Conservation (phyloP, 148 eudicot genomes). For the Arctostaphylos glauca region DNA sequence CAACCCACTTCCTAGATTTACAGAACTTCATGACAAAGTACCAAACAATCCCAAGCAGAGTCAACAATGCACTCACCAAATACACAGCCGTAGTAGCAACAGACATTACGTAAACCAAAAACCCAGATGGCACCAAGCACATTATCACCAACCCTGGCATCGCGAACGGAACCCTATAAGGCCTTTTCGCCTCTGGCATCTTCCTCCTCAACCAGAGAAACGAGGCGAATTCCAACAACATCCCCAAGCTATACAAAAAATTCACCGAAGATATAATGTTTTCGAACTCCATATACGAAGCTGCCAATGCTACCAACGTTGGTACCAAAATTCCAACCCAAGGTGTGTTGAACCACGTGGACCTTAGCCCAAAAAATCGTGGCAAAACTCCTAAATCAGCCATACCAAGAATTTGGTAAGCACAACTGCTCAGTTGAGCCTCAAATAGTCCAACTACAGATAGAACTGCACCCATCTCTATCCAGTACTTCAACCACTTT, state of each 20-base stretch:
- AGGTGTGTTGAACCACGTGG: constrained; percentile 28
- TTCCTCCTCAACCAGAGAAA: constrained; percentile 21
- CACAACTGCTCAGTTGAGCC: constrained; percentile 18
- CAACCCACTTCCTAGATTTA: constrained; percentile 36
- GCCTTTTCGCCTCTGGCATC: constrained; percentile 31
- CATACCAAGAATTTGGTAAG: constrained; percentile 25
- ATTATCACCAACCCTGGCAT: constrained; percentile 38
- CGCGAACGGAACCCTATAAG: constrained; percentile 39
- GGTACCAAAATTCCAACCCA: constrained; percentile 23
- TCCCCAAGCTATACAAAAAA: constrained; percentile 27
- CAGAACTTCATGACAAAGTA: constrained; percentile 38
- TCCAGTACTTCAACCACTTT: constrained; percentile 26
- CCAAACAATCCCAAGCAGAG: constrained; percentile 40
- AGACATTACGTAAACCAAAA: constrained; percentile 44
- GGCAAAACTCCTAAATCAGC: constrained; percentile 27
- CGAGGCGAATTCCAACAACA: constrained; percentile 25
- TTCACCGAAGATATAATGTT: constrained; percentile 19
- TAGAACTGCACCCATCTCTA: constrained; percentile 22
- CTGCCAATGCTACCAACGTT: background rate
- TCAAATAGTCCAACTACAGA: constrained; percentile 15
- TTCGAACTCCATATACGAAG: constrained; percentile 16
- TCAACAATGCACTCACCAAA: constrained; percentile 34
- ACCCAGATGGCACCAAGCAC: constrained; percentile 52
- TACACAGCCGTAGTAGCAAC: constrained; percentile 35
- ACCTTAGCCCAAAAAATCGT: constrained; percentile 10